A percentile compares a stretch with the other conserved stretches of the same genome.
Conservation (phyloP, 2,329 filamentous ascomycete genomes). For the Fusarium sp. region DNA sequence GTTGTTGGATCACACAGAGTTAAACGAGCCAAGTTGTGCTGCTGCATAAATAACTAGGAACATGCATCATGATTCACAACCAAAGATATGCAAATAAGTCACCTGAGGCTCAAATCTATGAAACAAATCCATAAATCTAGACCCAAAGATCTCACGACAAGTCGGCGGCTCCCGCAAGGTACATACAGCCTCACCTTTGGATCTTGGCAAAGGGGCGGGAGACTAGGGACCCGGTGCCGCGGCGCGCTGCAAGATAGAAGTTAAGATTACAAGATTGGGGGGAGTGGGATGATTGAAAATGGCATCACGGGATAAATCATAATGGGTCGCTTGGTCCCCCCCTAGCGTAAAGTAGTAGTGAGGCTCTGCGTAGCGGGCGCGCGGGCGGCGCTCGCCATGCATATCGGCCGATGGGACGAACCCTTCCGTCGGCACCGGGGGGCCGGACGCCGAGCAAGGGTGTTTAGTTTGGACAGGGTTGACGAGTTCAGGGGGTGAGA, state of each 20-base stretch:
- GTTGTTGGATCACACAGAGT: not conserved
- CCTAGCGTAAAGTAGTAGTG: not conserved
- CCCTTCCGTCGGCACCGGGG: constrained; percentile 26
- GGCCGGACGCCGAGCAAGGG: constrained; percentile 8
- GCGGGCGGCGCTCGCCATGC: constrained; percentile 15
- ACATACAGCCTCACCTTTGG: not conserved
- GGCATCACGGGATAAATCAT: constrained; percentile 18
- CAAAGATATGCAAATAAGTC: not conserved
- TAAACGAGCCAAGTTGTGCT: not conserved
- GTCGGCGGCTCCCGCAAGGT: not conserved
- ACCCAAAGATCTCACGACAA: constrained; percentile 1
- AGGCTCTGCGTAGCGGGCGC: constrained; percentile 18
- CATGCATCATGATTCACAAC: not conserved
- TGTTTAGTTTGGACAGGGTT: not conserved
- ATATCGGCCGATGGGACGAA: constrained; percentile 29
- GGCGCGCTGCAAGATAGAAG: constrained; percentile 1
- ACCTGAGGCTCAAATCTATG: not conserved
- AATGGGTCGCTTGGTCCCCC: no score
- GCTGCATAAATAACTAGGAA: not conserved
- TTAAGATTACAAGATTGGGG: constrained; percentile 18
- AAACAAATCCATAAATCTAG: not conserved
- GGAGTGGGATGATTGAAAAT: constrained; percentile 26
- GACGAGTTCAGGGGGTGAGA: constrained; percentile 1
- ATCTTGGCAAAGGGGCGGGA: constrained; percentile 1
- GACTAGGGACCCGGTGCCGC: not conserved